Evolutionary conservation across 306 rosid species (phyloP), one percentile per base, ranked within the genome.

Genomic region (Cicer cuneatum): DNA sequence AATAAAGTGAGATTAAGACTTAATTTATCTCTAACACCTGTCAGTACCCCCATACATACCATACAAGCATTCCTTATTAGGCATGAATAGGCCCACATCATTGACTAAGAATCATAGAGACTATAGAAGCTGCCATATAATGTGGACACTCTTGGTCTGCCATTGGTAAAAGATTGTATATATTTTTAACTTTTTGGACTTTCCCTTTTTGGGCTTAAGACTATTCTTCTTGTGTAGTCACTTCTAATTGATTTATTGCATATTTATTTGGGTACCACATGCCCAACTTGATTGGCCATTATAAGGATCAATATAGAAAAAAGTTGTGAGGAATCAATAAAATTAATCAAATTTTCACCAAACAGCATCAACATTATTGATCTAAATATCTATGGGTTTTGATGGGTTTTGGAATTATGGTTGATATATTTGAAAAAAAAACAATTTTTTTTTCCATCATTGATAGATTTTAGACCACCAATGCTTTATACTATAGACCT

Each of bases 41-140:
- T 74, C 85, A 81, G 52, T 77, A 75, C 92, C 90, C 90, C 65
- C 29, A 24, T 24, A 24, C 29, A 58, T 58, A 56, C 7, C 82
- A 80, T 40, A 59, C 54, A 71, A 60, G 10, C 74, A 49, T 78
- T 81, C 80, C 77, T 49, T 21, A 37, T 80, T 75, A 40, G 80
- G 80, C 63, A 80, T 67, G 10, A 10, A 19, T 41, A 59, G 70
- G 19, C 18, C 83, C 59, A 66, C 53, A 0, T 61, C 16, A 58
- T 21, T 75, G 78, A 42, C 38, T 62, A 49, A 69, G 70, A 73
- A 78, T 78, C 72, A 74, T 54, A 46, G 42, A 41, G 29, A 58
- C 47, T 60, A 29, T 72, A 15, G 47, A 65, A 56, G 35, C 64
- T 72, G 57, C 84, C 72, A 75, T 6, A 19, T 70, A 73, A 60